These are phyloP conservation scores for Xylaria nigripes DNA, from an alignment of 495 filamentous ascomycete species.

Conservation along the genomic window DNA sequence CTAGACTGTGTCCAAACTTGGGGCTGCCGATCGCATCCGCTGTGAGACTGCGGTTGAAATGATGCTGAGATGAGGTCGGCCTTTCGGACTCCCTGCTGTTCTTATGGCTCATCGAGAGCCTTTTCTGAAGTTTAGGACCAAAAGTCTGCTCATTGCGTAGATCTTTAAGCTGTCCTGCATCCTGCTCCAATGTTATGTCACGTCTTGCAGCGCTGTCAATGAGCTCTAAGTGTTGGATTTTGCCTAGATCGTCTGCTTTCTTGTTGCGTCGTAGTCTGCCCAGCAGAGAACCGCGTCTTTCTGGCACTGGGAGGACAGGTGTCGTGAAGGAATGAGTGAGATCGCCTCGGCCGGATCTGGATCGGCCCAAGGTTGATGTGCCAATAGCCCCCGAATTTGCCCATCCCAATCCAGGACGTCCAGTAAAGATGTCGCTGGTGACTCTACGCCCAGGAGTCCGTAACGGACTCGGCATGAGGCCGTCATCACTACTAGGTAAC, in stretches of 20 bases:
- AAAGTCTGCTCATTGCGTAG: constrained; percentile 17
- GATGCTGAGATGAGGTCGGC: constrained; percentile 23
- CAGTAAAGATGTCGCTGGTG: not conserved
- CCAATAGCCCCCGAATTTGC: constrained; percentile 21
- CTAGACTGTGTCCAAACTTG: constrained; percentile 4
- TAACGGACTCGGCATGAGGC: constrained; percentile 19
- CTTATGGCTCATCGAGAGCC: constrained; percentile 9
- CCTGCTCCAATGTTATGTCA: constrained; percentile 46
- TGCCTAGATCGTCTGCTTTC: constrained; percentile 24
- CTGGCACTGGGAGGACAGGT: constrained; percentile 6
- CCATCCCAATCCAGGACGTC: not conserved
- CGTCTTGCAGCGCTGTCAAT: constrained; percentile 41
- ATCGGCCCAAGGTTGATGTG: constrained; percentile 19
- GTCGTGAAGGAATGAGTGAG: constrained; percentile 19
- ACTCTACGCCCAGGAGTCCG: constrained; percentile 9
- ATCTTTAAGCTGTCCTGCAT: constrained; percentile 29
- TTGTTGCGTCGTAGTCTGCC: constrained; percentile 42
- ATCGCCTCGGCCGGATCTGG: constrained; percentile 31
- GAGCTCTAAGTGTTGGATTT: constrained; percentile 35
- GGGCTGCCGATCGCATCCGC: constrained; percentile 5
- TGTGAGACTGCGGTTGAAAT: constrained; percentile 13
- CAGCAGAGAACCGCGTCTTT: constrained; percentile 35
- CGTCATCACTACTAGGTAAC: constrained; percentile 21
- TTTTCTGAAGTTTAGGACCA: constrained; percentile 31
- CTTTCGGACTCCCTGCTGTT: constrained; percentile 18